phyloP scores from a whole-genome alignment of 257 asterid species.

The Solanum ahanhuiri region DNA sequence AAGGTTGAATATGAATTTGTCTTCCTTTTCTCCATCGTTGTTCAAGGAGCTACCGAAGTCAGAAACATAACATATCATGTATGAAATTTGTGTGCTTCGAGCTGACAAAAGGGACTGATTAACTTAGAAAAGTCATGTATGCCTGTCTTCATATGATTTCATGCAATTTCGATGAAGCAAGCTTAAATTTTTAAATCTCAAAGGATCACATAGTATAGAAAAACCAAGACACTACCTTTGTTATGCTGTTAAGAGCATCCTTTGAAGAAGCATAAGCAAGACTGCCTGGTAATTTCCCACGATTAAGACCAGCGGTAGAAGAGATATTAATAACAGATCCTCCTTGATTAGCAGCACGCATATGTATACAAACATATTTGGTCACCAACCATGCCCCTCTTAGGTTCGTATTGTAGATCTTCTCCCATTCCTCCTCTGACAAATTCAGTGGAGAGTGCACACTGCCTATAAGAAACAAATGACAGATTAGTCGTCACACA shows the following conservation, averaged over 20 bases:
- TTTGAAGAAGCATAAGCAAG: conserved; percentile 50
- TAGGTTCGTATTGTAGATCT: conserved; percentile 22
- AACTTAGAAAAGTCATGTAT: background rate
- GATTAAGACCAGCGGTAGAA: conserved; percentile 47
- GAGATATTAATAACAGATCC: conserved; percentile 56
- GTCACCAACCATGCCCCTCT: conserved; percentile 52
- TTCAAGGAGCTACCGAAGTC: background rate
- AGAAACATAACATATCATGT: background rate
- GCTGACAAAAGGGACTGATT: background rate
- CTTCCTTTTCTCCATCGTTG: background rate
- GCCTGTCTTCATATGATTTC: background rate
- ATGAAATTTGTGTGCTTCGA: background rate
- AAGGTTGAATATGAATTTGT: background rate
- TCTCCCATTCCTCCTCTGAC: conserved; percentile 45
- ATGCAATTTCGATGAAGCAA: background rate
- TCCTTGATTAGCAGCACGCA: conserved; percentile 29
- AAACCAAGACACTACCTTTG: conserved; percentile 29
- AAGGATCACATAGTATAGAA: background rate
- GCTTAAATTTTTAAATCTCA: background rate
- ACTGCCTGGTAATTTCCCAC: conserved; percentile 40
- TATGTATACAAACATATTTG: conserved; percentile 25
- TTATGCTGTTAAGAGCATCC: conserved; percentile 35
- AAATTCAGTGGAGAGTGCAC: conserved; percentile 36
- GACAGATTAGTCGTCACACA: background rate
- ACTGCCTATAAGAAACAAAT: conserved; percentile 10